phyloP scores from a whole-genome alignment of 352 stramenopile species.

The Globisporangium abappressorium region DNA sequence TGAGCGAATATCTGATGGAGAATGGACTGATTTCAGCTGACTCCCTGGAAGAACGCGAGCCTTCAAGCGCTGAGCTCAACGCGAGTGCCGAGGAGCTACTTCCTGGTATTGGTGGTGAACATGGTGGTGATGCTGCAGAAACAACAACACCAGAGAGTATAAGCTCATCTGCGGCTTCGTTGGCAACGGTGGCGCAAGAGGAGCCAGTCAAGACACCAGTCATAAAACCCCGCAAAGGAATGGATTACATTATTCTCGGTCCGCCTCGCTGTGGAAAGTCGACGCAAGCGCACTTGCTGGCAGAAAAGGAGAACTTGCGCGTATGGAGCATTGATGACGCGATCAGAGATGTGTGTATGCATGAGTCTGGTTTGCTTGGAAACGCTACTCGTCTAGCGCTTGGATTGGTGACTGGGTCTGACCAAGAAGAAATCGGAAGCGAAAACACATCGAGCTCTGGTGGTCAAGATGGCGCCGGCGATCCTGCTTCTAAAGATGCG shows the following conservation, averaged over 20 bases:
- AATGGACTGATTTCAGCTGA: slow-evolving; percentile 31
- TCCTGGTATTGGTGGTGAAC: not conserved
- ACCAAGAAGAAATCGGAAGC: slow-evolving; percentile 16
- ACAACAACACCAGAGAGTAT: not conserved
- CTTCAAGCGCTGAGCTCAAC: not conserved
- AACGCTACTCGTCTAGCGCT: slow-evolving; percentile 32
- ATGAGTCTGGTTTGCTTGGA: slow-evolving; percentile 37
- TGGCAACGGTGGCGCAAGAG: not conserved
- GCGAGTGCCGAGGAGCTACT: not conserved
- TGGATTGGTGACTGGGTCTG: slow-evolving; percentile 16
- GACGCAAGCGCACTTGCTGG: slow-evolving; percentile 72
- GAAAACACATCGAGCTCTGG: not conserved
- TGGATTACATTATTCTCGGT: slow-evolving; percentile 84
- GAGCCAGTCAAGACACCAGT: not conserved
- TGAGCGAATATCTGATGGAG: slow-evolving; percentile 57
- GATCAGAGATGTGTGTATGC: slow-evolving; percentile 38
- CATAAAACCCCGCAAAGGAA: slow-evolving; percentile 28
- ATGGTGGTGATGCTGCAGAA: not conserved
- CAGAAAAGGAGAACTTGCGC: slow-evolving; percentile 61
- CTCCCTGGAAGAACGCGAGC: not conserved
- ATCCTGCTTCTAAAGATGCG: slow-evolving; percentile 2
- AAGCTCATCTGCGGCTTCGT: not conserved
- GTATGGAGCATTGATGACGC: slow-evolving; percentile 79
- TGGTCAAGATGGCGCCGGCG: not conserved
- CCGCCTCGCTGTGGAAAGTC: slow-evolving; percentile 75